Conservation (phyloP, 805 yeast genomes). For the Spathaspora gorwiae region DNA sequence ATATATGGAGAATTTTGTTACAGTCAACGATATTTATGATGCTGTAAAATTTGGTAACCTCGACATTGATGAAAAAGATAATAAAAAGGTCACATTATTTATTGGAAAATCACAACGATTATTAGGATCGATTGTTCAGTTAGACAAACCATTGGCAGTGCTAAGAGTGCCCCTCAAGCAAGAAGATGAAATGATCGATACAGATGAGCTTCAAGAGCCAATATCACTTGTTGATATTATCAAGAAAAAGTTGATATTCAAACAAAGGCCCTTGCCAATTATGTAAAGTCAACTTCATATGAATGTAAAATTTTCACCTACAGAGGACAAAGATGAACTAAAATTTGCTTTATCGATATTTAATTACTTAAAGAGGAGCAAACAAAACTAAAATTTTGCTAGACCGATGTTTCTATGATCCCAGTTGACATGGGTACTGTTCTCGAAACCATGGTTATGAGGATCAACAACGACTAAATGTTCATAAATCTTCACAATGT, state of each 20-base stretch:
- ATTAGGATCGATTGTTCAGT: slow-evolving; percentile 52
- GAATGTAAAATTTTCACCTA: not conserved
- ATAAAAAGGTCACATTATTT: slow-evolving; percentile 47
- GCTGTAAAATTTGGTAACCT: slow-evolving; percentile 51
- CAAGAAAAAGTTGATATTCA: slow-evolving; percentile 54
- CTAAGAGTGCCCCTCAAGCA: slow-evolving; percentile 38
- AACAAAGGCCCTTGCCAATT: slow-evolving; percentile 69
- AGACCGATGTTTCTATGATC: slow-evolving; percentile 11
- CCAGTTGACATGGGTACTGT: slow-evolving; percentile 9
- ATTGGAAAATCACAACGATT: slow-evolving; percentile 70
- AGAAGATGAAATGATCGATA: slow-evolving; percentile 12
- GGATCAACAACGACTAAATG: slow-evolving; percentile 21
- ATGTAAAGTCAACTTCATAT: slow-evolving; percentile 41
- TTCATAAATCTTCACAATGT: slow-evolving; percentile 29
- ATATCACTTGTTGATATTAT: slow-evolving; percentile 59
- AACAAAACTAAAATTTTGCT: slow-evolving; percentile 7
- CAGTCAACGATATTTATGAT: slow-evolving; percentile 29
- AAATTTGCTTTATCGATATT: not conserved
- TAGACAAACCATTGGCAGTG: slow-evolving; percentile 65
- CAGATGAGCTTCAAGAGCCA: slow-evolving; percentile 13
- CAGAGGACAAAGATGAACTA: not conserved
- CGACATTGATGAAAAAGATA: slow-evolving; percentile 38
- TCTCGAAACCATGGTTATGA: slow-evolving; percentile 10
- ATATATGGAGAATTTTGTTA: slow-evolving; percentile 31
- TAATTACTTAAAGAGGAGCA: no score